Base-by-base conservation (phyloP, 23 red algal species). In the Gracilariopsis chorda region DNA sequence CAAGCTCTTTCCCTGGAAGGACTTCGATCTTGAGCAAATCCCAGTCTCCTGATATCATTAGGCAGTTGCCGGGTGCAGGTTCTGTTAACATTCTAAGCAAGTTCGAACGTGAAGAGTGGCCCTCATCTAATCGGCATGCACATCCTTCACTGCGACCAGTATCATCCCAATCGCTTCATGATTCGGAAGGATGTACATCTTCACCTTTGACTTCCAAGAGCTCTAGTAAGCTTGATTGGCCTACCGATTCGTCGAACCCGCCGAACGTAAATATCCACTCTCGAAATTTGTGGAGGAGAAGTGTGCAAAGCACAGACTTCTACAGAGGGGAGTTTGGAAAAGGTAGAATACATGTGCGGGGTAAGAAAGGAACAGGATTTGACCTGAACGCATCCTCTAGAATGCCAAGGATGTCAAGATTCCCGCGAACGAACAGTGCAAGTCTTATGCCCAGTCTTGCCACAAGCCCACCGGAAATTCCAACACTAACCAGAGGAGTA, bases 321-420 rank as follows among this genome's bases (percentile, higher is more conserved):
- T 7, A 17, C 13, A 25, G 42, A 24, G 51, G 29, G 63, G 27
- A 35, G 4, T 32, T 77, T 20, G n/a, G 10, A 19, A 51, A 36
- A 12, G 85, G 67, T 16, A 89, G 52, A 35, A 65, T 89, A 41
- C 85, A 89, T 78, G 85, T 89, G 11, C 64, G 85, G 19, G 49
- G 85, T 20, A 78, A 29, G 30, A 77, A 69, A 4, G 85, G 85
- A 10, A 36, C 9, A 20, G 47, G 49, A 1, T 78, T 89, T 63
- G 85, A 89, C 52, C 58, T 89, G 16, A 78, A 78, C 34, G 72
- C 69, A 11, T 53, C 85, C 21, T 12, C 48, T 13, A 41, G 70
- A 37, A 55, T 89, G 17, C 62, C 62, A 19, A 53, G 32, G 49
- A 4, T 69, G 30, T 51, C 82, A 4, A 19, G 57, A 13, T 49